These are phyloP conservation scores for Gynochthodes officinalis DNA, from an alignment of 257 asterid genomes.

Conservation along the genomic window DNA sequence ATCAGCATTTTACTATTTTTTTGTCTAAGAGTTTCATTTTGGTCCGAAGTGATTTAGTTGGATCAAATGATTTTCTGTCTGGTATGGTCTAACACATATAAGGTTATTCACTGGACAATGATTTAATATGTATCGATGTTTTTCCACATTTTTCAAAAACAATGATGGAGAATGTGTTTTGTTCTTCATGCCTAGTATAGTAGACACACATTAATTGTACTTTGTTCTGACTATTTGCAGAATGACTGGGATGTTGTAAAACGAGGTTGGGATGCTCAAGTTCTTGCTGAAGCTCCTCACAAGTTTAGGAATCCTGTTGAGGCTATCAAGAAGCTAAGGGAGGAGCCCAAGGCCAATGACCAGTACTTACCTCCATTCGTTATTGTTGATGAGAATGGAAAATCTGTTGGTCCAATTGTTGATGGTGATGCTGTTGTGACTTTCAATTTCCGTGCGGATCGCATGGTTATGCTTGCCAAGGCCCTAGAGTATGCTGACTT, in stretches of 20 bases:
- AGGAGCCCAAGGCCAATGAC: constrained; percentile 57
- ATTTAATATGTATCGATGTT: no score
- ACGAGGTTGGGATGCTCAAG: constrained; percentile 99
- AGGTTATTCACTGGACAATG: background rate
- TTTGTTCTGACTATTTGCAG: constrained; percentile 25
- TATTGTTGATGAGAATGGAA: constrained; percentile 74
- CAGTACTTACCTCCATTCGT: constrained; percentile 93
- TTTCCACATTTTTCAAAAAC: background rate
- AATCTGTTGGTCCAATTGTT: constrained; percentile 86
- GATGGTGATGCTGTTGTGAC: constrained; percentile 99
- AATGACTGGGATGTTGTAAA: constrained; percentile 94
- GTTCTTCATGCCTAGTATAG: background rate
- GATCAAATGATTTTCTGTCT: background rate
- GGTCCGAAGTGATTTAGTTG: background rate
- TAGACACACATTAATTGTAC: background rate
- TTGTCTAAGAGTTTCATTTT: background rate
- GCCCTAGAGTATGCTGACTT: constrained; percentile 83
- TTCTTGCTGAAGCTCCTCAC: constrained; percentile 94
- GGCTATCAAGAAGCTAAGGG: constrained; percentile 86
- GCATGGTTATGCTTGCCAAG: constrained; percentile 90
- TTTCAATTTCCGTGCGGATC: constrained; percentile 92
- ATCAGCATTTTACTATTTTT: background rate
- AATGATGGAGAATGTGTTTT: background rate
- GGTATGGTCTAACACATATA: background rate
- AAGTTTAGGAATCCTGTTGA: constrained; percentile 69